phyloP scores from a whole-genome alignment of 2,329 filamentous ascomycete genomes.

The Phialophora tarda region DNA sequence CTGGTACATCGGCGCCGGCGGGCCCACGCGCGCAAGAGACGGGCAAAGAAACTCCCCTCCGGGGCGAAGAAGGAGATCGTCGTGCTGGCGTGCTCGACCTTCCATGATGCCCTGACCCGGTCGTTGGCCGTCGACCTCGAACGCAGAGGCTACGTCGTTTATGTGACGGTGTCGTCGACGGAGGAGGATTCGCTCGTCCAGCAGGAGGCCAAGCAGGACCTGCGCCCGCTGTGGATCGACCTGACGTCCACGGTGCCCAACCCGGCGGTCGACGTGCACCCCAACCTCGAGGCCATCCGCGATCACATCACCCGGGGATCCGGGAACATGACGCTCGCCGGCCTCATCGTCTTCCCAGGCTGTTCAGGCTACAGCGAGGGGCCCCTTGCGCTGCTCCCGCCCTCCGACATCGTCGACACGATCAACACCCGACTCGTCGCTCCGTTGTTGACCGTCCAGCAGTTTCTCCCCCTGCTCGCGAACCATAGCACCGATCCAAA shows the following conservation, averaged over 20 bases:
- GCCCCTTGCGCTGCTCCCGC: conserved; percentile 82
- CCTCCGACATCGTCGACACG: conserved; percentile 83
- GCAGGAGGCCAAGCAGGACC: conserved; percentile 74
- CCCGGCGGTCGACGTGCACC: conserved; percentile 38
- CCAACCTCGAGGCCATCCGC: conserved; percentile 39
- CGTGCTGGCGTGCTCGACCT: conserved; percentile 84
- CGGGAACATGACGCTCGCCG: conserved; percentile 64
- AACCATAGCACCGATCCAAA: conserved; percentile 60
- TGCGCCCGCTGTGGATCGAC: conserved; percentile 81
- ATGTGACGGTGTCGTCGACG: conserved; percentile 80
- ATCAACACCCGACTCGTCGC: conserved; percentile 91
- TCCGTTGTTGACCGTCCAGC: conserved; percentile 85
- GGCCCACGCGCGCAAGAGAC: conserved; percentile 65
- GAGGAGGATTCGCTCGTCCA: conserved; percentile 84
- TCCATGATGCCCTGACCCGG: conserved; percentile 77
- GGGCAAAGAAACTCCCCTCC: conserved; percentile 78
- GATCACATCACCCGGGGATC: conserved; percentile 32
- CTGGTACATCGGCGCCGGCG: conserved; percentile 68
- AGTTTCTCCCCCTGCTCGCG: conserved; percentile 80
- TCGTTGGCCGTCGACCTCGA: conserved; percentile 86
- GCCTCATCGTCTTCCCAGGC: conserved; percentile 81
- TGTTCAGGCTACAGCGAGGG: conserved; percentile 77
- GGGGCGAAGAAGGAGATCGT: conserved; percentile 86
- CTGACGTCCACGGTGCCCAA: conserved; percentile 65
- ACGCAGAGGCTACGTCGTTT: conserved; percentile 89